Conservation (phyloP, 169 alveolate genomes). For the Eimeria tenella region DNA sequence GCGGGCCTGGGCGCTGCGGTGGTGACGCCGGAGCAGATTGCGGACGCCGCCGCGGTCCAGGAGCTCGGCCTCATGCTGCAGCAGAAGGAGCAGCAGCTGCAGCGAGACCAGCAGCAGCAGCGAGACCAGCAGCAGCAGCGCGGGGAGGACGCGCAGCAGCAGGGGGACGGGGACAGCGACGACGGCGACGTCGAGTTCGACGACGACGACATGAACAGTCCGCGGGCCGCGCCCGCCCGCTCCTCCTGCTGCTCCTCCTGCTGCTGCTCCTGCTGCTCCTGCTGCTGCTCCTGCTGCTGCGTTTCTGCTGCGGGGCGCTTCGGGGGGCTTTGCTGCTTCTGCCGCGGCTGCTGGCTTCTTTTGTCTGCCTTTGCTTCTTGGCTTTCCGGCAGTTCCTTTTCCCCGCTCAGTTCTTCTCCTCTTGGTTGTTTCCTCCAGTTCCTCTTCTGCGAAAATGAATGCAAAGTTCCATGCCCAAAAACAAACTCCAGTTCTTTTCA, state of each 20-base stretch:
- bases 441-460: neutral
- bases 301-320: too few relatives aligned
- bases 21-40: neutral
- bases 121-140: too few relatives aligned
- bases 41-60: neutral
- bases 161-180: neutral
- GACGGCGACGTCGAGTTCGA: conserved; percentile 65
- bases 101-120: too few relatives aligned
- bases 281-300: neutral
- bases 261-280: neutral
- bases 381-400: neutral
- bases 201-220: conserved; percentile 54
- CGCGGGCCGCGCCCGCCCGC: too few relatives aligned
- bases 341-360: neutral
- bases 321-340: too few relatives aligned
- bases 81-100: neutral
- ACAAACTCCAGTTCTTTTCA: neutral
- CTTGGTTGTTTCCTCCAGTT: neutral
- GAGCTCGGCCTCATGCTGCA: conserved; percentile 46
- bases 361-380: neutral
- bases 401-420: neutral
- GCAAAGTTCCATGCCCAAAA: too few relatives aligned
- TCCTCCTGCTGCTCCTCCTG: too few relatives aligned
- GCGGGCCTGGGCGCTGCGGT: conserved; percentile 18
- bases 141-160: neutral